Percentiles rank a stretch among this genome's conserved stretches.
Evolutionary conservation across 495 filamentous ascomycete species (phyloP).

Genomic region (Xylaria cubensis): DNA sequence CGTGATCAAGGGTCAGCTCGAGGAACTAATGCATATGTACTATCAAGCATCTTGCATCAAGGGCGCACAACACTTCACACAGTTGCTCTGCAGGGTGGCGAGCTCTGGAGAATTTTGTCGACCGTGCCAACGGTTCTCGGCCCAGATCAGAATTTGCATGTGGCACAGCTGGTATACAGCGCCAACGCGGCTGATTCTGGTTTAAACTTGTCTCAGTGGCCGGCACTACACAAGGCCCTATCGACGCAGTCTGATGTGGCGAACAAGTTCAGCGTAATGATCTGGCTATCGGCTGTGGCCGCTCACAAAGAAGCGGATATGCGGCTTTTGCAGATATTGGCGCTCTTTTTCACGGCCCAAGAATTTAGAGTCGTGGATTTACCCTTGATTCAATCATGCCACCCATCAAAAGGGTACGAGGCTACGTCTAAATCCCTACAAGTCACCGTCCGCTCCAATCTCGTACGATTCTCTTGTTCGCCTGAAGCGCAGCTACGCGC

Average conservation of each 20-base stretch:
- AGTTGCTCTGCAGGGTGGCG: background rate
- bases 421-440: background rate
- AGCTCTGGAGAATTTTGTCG: conserved; percentile 10
- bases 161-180: conserved; percentile 27
- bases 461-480: background rate
- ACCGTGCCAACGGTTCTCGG: conserved; percentile 4
- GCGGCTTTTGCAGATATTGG: conserved; percentile 45
- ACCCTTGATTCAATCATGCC: background rate
- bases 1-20: conserved; percentile 16
- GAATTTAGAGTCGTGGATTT: conserved; percentile 30
- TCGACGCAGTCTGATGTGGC: conserved; percentile 16
- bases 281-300: conserved; percentile 49
- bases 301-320: conserved; percentile 39
- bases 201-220: conserved; percentile 38
- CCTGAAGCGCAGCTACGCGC: conserved; percentile 5
- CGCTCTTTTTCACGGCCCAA: conserved; percentile 43
- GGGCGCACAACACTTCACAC: background rate
- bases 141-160: background rate
- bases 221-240: conserved; percentile 44
- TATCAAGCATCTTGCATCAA: conserved; percentile 27
- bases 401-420: conserved; percentile 3
- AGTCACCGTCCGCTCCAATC: background rate
- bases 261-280: conserved; percentile 52
- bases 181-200: conserved; percentile 32
- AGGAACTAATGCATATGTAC: conserved; percentile 20